Base-by-base conservation (phyloP, 2,329 filamentous ascomycete genomes). In the Microsporum audouinii region DNA sequence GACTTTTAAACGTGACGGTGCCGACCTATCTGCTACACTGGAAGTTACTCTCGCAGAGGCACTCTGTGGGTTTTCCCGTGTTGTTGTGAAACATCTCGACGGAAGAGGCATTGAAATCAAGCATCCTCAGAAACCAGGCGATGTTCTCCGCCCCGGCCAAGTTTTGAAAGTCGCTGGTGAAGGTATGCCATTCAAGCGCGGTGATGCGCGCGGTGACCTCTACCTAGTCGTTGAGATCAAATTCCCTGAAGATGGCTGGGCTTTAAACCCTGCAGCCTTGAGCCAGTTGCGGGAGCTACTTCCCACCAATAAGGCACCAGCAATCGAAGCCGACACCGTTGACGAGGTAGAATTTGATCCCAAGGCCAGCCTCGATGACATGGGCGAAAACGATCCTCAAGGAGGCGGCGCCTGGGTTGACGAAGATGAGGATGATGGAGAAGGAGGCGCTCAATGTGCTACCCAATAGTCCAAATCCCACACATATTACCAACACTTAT, bases 101-200 rank as follows among this genome's bases (percentile, higher is more conserved):
- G 94, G 92, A 34, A 84, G 94, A 61, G 94, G 94, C 34, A 92
- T 99, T 62, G 83, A 87, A 62, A 80, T 99, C 55, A 82, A 85
- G 60, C 87, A 94, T 66, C 84, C 88, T 14, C 84, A 88, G 69
- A 81, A 85, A 29, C 83, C 86, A 65, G 92, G 92, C 67, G 88
- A 91, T 72, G 81, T 97, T 58, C 76, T 99, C 39, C 84, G 85
- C 31, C 91, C 94, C 0, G 87, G 86, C 31, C 89, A 99, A 71
- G 83, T 92, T 5, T 80, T 99, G 68, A 96, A 91, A 78, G 79
- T 99, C 0, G 75, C 81, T 1, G 91, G 90, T 31, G 94, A 99
- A 77, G 94, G 94, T 63, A 99, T 99, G 94, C 94, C 94, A 1
- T 75, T 86, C 67, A 96, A 96, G 81, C 85, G 86, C 61, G 89